These are phyloP conservation scores for Leptodermis oblonga DNA, from an alignment of 257 asterid species.

Conservation along the genomic window DNA sequence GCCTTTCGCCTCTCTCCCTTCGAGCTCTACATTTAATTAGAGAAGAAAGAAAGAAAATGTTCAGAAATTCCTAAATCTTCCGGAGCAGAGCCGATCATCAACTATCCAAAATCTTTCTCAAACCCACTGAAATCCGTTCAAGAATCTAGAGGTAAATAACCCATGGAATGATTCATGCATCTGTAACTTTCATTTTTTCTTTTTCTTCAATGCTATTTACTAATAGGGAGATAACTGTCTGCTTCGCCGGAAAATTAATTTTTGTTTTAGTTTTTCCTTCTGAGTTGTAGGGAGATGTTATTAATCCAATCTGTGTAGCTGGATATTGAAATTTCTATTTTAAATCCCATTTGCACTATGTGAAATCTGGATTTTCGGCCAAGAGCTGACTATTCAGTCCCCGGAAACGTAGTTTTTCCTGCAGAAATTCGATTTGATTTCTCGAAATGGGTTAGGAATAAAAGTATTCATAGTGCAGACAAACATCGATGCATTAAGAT, in stretches of 20 bases:
- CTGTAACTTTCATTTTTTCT: not conserved
- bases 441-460: not conserved
- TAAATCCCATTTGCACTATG: not conserved
- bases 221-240: not conserved
- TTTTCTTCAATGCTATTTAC: no score
- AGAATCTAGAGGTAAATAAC: constrained; percentile 18
- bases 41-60: not conserved
- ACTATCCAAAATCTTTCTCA: not conserved
- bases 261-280: not conserved
- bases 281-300: no score
- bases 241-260: constrained; percentile 1
- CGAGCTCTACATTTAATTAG: constrained; percentile 1
- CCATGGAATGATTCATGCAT: not conserved
- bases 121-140: not conserved
- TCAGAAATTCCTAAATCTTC: not conserved
- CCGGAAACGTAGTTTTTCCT: not conserved
- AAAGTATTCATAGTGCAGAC: not conserved
- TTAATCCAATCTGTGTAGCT: no score
- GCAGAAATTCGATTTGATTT: not conserved
- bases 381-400: not conserved
- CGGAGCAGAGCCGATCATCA: constrained; percentile 8
- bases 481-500: not conserved
- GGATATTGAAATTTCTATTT: not conserved
- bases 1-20: constrained; percentile 40
- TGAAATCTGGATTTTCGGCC: not conserved